A percentile compares a stretch with the other conserved stretches of the same genome.
Evolutionary conservation across 129 eudicot genomes (phyloP).

Genomic region (Saposhnikovia divaricata): DNA sequence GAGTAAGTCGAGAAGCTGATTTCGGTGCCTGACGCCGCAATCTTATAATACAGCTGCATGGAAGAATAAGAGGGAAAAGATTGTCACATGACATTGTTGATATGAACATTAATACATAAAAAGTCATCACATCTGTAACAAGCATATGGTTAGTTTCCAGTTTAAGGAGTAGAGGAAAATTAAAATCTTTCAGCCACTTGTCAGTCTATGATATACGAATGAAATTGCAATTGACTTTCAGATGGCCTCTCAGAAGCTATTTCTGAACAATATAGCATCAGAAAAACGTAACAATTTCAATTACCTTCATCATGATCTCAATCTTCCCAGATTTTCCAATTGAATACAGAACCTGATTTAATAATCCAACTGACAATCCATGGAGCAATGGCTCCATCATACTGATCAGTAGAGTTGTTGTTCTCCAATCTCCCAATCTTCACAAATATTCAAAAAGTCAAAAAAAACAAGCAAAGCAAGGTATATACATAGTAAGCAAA

Average conservation of each 20-base stretch:
- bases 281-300: background rate
- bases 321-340: slow-evolving; percentile 77
- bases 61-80: slow-evolving; percentile 11
- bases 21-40: slow-evolving; percentile 64
- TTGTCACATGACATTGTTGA: background rate
- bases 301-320: slow-evolving; percentile 93
- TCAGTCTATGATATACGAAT: background rate
- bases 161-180: background rate
- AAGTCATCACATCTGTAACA: background rate
- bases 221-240: background rate
- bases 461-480: background rate
- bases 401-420: slow-evolving; percentile 36
- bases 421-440: slow-evolving; percentile 84
- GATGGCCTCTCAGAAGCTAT: background rate
- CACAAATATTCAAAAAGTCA: slow-evolving; percentile 13
- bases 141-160: background rate
- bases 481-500: background rate
- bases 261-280: background rate
- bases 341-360: slow-evolving; percentile 68
- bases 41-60: slow-evolving; percentile 69
- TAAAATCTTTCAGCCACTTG: background rate
- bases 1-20: slow-evolving; percentile 58
- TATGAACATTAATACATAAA: background rate
- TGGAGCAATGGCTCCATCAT: slow-evolving; percentile 64
- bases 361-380: slow-evolving; percentile 59